These are phyloP conservation scores for Geosmithia morbida DNA, from an alignment of 2,329 filamentous ascomycete genomes.

Conservation along the genomic window DNA sequence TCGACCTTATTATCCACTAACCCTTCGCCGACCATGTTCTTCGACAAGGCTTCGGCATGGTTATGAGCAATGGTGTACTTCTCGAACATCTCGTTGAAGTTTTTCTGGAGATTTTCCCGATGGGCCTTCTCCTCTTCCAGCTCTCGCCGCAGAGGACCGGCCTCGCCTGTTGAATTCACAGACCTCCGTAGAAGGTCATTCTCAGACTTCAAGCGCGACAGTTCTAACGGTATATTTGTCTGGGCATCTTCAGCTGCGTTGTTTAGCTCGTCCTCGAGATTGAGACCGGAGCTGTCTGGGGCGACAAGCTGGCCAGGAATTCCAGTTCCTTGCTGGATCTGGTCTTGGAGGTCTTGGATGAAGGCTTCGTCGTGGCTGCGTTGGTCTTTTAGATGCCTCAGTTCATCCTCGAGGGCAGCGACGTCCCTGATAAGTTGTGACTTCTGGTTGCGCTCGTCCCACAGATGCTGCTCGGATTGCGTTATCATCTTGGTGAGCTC, in stretches of 20 bases:
- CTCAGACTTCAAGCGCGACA: conserved; percentile 46
- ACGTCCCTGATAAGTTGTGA: conserved; percentile 30
- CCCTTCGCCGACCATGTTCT: conserved; percentile 37
- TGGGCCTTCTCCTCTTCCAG: conserved; percentile 38
- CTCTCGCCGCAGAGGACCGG: conserved; percentile 37
- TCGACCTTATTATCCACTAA: conserved; percentile 25
- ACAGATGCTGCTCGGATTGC: conserved; percentile 24
- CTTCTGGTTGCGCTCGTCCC: conserved; percentile 29
- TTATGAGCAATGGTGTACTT: conserved; percentile 41
- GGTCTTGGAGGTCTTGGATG: conserved; percentile 45
- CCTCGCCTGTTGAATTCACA: conserved; percentile 37
- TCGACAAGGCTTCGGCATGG: conserved; percentile 39
- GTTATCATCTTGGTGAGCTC: conserved; percentile 25
- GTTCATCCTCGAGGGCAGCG: conserved; percentile 28
- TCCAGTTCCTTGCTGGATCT: conserved; percentile 26
- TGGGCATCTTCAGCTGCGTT: conserved; percentile 26
- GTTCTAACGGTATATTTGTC: conserved; percentile 27
- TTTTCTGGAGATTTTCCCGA: conserved; percentile 35
- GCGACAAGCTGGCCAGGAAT: conserved; percentile 4
- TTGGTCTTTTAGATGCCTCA: conserved; percentile 30
- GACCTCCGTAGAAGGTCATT: conserved; percentile 43
- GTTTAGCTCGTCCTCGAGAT: conserved; percentile 47
- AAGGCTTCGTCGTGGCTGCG: conserved; percentile 35
- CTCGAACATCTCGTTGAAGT: conserved; percentile 42
- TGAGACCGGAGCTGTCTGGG: conserved; percentile 16